These are phyloP conservation scores for Sechiopsis laciniata DNA, from an alignment of 306 rosid genomes.

Conservation along the genomic window DNA sequence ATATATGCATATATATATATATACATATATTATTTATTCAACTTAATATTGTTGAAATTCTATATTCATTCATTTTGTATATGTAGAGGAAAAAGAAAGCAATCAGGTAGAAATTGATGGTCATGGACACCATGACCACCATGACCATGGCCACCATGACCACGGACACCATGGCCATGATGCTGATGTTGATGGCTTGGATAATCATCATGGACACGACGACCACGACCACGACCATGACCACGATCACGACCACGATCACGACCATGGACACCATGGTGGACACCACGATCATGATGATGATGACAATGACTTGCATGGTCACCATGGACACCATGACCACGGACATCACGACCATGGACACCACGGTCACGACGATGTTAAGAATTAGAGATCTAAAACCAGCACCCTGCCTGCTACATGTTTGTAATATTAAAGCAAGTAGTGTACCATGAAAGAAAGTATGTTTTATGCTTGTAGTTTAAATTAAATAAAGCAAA, in stretches of 20 bases:
- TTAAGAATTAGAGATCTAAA: not conserved
- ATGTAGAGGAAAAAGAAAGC: not conserved
- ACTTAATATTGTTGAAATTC: not conserved
- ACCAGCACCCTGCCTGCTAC: not conserved
- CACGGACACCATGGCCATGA: not conserved
- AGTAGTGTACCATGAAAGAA: not conserved
- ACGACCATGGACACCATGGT: not conserved
- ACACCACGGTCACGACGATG: not conserved
- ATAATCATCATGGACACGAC: not conserved
- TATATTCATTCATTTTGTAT: not conserved
- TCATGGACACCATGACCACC: too few species aligned
- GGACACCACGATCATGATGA: not conserved
- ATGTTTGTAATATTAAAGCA: not conserved
- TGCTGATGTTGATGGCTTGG: not conserved
- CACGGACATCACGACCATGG: not conserved
- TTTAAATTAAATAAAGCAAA: constrained; percentile 3
- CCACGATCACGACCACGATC: not conserved
- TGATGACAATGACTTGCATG: not conserved
- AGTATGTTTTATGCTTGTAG: not conserved
- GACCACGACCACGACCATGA: not conserved
- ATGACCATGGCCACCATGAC: not conserved
- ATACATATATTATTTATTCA: not conserved
- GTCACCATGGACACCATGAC: not conserved
- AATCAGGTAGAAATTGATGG: not conserved
- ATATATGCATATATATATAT: too few species aligned